Percentiles rank a stretch among this genome's conserved stretches.
These are phyloP conservation scores for Lophiostoma macrostomum DNA, from an alignment of 495 filamentous ascomycete species.

Conservation along the genomic window DNA sequence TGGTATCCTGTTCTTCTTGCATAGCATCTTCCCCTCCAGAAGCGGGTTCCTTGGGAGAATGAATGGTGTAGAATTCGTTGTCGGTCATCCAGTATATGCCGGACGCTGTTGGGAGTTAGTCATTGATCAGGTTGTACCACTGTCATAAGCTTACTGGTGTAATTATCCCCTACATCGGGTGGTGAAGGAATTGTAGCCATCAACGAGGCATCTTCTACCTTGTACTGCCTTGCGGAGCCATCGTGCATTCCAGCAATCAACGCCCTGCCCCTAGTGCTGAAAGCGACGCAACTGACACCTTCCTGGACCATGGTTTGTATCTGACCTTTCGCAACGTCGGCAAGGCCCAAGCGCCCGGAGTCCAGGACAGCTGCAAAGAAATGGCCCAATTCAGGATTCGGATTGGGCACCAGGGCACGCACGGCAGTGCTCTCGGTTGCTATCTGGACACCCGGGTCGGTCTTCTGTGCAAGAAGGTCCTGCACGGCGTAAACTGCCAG, in stretches of 20 bases:
- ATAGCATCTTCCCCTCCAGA: neutral
- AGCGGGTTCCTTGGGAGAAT: slow-evolving; percentile 51
- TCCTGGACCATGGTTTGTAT: slow-evolving; percentile 49
- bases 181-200: slow-evolving; percentile 79
- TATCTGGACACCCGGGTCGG: slow-evolving; percentile 68
- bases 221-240: slow-evolving; percentile 80
- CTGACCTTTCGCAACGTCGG: slow-evolving; percentile 62
- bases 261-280: slow-evolving; percentile 92
- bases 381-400: slow-evolving; percentile 59
- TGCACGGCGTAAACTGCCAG: slow-evolving; percentile 77
- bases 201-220: slow-evolving; percentile 66
- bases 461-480: slow-evolving; percentile 60
- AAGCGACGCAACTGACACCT: slow-evolving; percentile 79
- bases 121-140: neutral
- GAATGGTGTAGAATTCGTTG: slow-evolving; percentile 73
- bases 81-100: slow-evolving; percentile 87
- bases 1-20: slow-evolving; percentile 56
- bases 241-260: slow-evolving; percentile 83
- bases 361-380: slow-evolving; percentile 75
- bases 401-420: slow-evolving; percentile 77
- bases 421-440: slow-evolving; percentile 70
- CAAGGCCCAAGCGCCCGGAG: slow-evolving; percentile 77
- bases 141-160: slow-evolving; percentile 60
- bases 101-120: slow-evolving; percentile 59
- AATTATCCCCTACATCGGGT: slow-evolving; percentile 59